Base-by-base conservation (phyloP, 176 grass and related monocot genomes). In the Luzula sylvatica region DNA sequence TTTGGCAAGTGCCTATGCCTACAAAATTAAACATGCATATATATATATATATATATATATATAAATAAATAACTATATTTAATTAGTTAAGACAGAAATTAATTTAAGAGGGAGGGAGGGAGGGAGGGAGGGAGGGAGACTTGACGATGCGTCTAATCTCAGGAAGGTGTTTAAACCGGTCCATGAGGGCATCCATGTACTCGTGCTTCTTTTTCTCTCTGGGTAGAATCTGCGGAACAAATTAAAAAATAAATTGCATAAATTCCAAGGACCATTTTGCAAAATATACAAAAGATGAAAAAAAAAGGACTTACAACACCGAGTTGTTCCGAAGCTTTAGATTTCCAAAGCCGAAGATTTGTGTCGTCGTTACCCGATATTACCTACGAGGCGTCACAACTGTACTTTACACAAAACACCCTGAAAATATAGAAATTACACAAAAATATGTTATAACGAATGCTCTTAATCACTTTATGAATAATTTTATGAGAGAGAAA, bases 361-460 rank as follows among this genome's bases (percentile, higher is more conserved):
- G 92, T 90, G 58, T 98, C 92, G 74, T 98, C 92, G 77, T 81
- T 98, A 25, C 85, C 92, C 82, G 92, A 98, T 40, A 98, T 80
- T 38, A 86, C 39, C 65, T 98, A 98, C n/a, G 85, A 86, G 15
- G 71, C 81, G 18, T 90, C 92, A 14, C 83, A 90, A 43, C 77
- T 98, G 59, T 82, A 90, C 52, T 60, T 98, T 66, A 98, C 92
- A 60, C 77, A 82, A 76, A 98, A 90, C 15, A 98, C 85, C 76
- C 92, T 98, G 50, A 79, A 54, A 70, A 35, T 35, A 51, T 35
- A 35, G 30, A 35, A 35, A 38, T 17, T 6, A 45, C 26, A 24
- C 6, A 30, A n/a, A n/a, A n/a, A n/a, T n/a, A n/a, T n/a, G n/a
- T n/a, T n/a, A n/a, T n/a, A n/a, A n/a, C n/a, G n/a, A n/a, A n/a